A percentile compares a stretch with the other conserved stretches of the same genome.
phyloP scores from a whole-genome alignment of 257 asterid species.

The Rhazya stricta region DNA sequence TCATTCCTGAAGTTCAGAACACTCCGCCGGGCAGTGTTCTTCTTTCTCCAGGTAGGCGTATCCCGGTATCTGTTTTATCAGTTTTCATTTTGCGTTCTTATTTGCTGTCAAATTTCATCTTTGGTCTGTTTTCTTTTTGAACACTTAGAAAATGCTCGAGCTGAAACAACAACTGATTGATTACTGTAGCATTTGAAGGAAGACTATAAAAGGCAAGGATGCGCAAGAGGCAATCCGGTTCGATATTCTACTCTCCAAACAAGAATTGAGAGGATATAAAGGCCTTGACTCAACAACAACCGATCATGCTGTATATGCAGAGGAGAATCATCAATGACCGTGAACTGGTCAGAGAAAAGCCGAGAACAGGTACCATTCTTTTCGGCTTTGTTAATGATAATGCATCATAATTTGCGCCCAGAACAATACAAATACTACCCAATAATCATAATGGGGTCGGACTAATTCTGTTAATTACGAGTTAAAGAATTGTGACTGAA shows the following conservation, averaged over 20 bases:
- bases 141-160: not conserved
- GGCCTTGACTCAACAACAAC: slow-evolving; percentile 38
- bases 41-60: slow-evolving; percentile 5
- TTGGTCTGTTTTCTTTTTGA: not conserved
- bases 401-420: slow-evolving; percentile 13
- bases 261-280: slow-evolving; percentile 67
- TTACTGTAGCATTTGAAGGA: not conserved
- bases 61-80: not conserved
- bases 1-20: slow-evolving; percentile 17
- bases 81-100: not conserved
- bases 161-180: not conserved
- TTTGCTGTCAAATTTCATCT: not conserved
- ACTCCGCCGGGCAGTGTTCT: slow-evolving; percentile 3
- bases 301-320: slow-evolving; percentile 32
- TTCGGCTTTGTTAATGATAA: not conserved
- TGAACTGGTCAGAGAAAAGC: slow-evolving; percentile 78
- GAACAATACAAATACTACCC: slow-evolving; percentile 2
- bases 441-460: not conserved
- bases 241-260: slow-evolving; percentile 51
- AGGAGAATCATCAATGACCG: slow-evolving; percentile 60
- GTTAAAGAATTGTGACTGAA: not conserved
- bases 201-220: slow-evolving; percentile 18
- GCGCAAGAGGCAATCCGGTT: slow-evolving; percentile 50
- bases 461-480: too few species aligned
- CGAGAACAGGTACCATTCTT: slow-evolving; percentile 85